Evolutionary conservation across 129 eudicot species (phyloP), one percentile per base, ranked within the genome.

Genomic region (Tagetes patula): DNA sequence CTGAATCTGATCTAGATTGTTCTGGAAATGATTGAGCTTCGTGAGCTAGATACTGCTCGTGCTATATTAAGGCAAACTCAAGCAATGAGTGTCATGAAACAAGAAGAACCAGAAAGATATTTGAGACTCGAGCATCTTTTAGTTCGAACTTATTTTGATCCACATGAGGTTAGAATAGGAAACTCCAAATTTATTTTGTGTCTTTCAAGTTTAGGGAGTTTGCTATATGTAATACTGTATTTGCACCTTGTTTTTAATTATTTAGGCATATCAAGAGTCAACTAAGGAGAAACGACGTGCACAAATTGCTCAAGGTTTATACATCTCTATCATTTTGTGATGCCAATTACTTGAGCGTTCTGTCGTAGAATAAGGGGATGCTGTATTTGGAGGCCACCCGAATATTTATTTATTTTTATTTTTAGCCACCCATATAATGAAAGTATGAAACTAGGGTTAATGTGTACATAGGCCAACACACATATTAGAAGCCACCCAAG

Each of bases 51-150:
- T 59, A 95, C 99, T 6, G 97, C 99, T 13, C 96, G 99, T 81
- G 96, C 99, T 50, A 88, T 95, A 62, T 76, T 95, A 76, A 88
- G 99, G 80, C 99, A 95, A 78, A 95, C 99, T 62, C 97, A 95
- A 75, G 99, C 87, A 66, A 95, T 95, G 99, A 89, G 95, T 63
- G 97, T 95, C 71, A 88, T 95, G 99, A 95, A 95, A 77, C 99
- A 95, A 80, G 99, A 95, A 82, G 84, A 95, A 64, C 99, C 99
- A 5, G 99, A 95, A 82, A 82, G 99, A 80, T 95, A 95, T 75
- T 75, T 95, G 79, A 78, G 97, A 60, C 96, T 95, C 31, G 99
- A 95, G 76, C 99, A 95, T 87, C 90, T 95, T 64, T 91, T 95
- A n/a, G 97, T 95, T 63, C 86, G 99, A 77, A 95, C 99, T 11